Evolutionary conservation across 1,284 basidiomycete genomes (phyloP), one percentile per base, ranked within the genome.

Genomic region (Phaffia rhodozyma): DNA sequence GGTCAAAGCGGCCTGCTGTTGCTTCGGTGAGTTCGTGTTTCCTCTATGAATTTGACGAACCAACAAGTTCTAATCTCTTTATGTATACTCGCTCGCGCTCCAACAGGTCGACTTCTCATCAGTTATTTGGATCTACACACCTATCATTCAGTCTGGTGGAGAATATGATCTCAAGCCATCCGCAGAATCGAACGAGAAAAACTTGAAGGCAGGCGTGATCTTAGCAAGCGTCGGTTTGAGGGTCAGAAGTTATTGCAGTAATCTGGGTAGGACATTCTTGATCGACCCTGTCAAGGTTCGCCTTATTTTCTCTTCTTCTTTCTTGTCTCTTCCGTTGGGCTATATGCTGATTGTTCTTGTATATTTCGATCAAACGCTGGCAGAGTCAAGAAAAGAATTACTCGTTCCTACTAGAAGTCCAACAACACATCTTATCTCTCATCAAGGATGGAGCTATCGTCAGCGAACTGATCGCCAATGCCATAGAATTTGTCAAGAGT

Each of bases 121-220:
- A 16, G 87, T 89, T 2, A 93, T 97, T 75, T 94, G 93, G 77
- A 89, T 90, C 69, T 97, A 94, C 75, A 85, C 89, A 5, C 93
- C 94, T 3, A 93, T 97, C 73, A 89, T 97, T 71, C 93, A 97
- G 72, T 97, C 92, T 2, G 87, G 87, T 62, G 88, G 89, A 21
- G 87, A 89, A 18, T 97, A 96, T 73, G 93, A 97, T 72, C 79
- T 97, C 59, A 84, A 86, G 67, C 86, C 87, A 29, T 89, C 86
- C 1, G 91, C 89, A 0, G 86, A 90, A 73, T 93, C 92, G 2
- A 86, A 87, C 30, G 77, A 82, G 38, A 88, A 94, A 71, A 82
- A 82, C 65, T 87, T 97, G 68, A 90, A 92, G 73, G 87, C 91
- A 66, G 93, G 92, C 32, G 89, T 97, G 50, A 84, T 97, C 64